These are phyloP conservation scores for Danielia oregonensis DNA, from an alignment of 805 yeast genomes.

Conservation along the genomic window DNA sequence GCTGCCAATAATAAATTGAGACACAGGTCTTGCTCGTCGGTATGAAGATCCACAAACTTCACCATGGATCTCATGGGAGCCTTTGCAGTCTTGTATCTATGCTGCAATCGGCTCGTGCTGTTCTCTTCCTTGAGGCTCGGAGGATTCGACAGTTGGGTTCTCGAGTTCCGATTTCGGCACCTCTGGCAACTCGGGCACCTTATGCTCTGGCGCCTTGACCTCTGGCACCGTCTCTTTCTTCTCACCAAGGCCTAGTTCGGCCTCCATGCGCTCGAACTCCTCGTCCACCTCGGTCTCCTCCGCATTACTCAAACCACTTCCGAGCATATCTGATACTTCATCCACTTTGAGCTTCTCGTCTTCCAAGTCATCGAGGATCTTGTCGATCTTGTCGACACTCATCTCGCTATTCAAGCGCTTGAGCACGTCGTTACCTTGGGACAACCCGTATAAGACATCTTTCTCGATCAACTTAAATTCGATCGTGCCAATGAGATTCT, in stretches of 20 bases:
- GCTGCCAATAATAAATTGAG: no score
- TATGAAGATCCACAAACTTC: no score
- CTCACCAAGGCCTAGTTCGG: no score
- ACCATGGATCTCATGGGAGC: no score
- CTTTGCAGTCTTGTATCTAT: no score
- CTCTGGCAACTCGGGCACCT: constrained; percentile 5
- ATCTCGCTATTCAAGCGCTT: constrained; percentile 74
- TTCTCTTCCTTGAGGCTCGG: constrained; percentile 10
- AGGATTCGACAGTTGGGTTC: constrained; percentile 15
- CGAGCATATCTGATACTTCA: constrained; percentile 58
- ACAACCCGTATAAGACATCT: constrained; percentile 76
- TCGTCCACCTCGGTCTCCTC: constrained; percentile 65
- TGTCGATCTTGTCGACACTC: constrained; percentile 74
- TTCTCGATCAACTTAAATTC: constrained; percentile 88
- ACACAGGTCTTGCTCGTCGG: no score
- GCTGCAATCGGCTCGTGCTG: constrained; percentile 1
- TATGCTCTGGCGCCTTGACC: constrained; percentile 1
- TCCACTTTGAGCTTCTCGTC: constrained; percentile 80
- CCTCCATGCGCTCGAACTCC: constrained; percentile 51
- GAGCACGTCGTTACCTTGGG: constrained; percentile 76
- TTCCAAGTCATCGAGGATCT: constrained; percentile 75
- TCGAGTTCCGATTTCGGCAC: constrained; percentile 13
- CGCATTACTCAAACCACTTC: constrained; percentile 35
- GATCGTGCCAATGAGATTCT: constrained; percentile 70
- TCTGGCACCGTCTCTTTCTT: constrained; percentile 7